These are phyloP conservation scores for Thelephora aurantiotincta DNA, from an alignment of 768 basidiomycete genomes.

Conservation along the genomic window DNA sequence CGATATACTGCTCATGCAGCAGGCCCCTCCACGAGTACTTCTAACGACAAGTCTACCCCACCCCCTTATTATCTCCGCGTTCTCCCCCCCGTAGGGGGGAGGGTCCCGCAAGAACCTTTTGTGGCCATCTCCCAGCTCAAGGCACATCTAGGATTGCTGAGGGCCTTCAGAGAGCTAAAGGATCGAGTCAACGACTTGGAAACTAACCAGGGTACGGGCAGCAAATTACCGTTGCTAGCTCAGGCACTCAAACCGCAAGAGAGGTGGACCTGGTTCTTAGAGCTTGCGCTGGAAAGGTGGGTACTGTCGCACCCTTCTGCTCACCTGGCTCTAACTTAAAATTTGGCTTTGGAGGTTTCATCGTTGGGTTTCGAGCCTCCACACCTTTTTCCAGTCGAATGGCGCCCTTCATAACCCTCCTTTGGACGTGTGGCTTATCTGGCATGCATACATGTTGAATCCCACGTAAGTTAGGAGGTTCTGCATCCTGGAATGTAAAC, in stretches of 20 bases:
- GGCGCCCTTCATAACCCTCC: not conserved
- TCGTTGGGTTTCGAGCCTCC: not conserved
- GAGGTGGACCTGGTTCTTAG: slow-evolving; percentile 8
- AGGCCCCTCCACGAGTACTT: too few species aligned
- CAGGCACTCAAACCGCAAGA: not conserved
- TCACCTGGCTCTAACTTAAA: not conserved
- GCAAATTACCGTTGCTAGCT: not conserved
- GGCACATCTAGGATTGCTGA: slow-evolving; percentile 6
- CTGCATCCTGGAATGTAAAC: not conserved
- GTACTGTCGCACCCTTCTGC: not conserved
- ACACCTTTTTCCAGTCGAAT: not conserved
- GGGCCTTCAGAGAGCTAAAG: slow-evolving; percentile 6
- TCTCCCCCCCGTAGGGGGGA: too few species aligned
- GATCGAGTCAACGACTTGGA: not conserved
- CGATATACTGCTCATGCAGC: too few species aligned
- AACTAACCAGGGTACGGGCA: not conserved
- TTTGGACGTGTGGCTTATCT: slow-evolving; percentile 1
- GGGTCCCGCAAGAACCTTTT: not conserved
- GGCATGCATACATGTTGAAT: slow-evolving; percentile 3
- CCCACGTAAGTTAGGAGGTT: not conserved
- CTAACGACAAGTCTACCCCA: too few species aligned
- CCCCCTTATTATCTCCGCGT: too few species aligned
- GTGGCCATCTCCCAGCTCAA: slow-evolving; percentile 7
- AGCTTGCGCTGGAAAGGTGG: slow-evolving; percentile 8
- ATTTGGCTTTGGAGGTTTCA: not conserved